Conservation (phyloP, 1,284 basidiomycete species). For the Moesziomyces sp. region DNA sequence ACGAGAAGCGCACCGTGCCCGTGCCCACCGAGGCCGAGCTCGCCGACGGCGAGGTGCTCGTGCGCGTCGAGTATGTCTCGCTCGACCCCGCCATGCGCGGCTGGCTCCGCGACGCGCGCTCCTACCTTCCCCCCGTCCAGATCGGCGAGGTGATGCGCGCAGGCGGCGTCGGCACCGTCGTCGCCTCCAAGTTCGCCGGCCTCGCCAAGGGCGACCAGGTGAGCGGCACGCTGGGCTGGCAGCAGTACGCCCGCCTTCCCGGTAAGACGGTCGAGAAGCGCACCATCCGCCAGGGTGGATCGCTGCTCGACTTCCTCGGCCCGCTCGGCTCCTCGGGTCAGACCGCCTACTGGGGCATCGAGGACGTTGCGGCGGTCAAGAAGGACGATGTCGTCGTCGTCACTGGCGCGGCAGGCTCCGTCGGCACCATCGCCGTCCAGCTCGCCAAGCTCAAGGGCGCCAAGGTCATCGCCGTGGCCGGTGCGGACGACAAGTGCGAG, state of each 20-base stretch:
- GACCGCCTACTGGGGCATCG: conserved; percentile 67
- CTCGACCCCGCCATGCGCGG: conserved; percentile 75
- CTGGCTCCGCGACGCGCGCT: conserved; percentile 76
- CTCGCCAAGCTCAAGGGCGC: conserved; percentile 70
- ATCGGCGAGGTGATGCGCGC: conserved; percentile 85
- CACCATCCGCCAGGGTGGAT: conserved; percentile 24
- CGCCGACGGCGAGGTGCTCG: conserved; percentile 58
- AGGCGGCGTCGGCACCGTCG: conserved; percentile 76
- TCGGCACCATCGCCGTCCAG: conserved; percentile 72
- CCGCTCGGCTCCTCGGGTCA: conserved; percentile 65
- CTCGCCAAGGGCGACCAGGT: conserved; percentile 52
- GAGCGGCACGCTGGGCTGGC: conserved; percentile 53
- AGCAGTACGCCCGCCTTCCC: conserved; percentile 45
- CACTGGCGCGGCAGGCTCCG: conserved; percentile 58
- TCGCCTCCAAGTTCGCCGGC: conserved; percentile 67
- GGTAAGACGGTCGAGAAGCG: conserved; percentile 49
- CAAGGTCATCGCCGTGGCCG: conserved; percentile 85
- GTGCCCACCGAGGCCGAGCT: conserved; percentile 44
- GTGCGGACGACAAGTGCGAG: conserved; percentile 80
- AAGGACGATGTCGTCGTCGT: conserved; percentile 57
- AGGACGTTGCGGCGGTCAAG: conserved; percentile 54
- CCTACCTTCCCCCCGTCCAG: conserved; percentile 74
- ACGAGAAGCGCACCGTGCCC: conserved; percentile 40
- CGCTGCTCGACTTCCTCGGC: conserved; percentile 63
- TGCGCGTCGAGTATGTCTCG: conserved; percentile 63